Evolutionary conservation across 2,329 filamentous ascomycete species (phyloP).

Genomic region (Neoascochyta sp.): DNA sequence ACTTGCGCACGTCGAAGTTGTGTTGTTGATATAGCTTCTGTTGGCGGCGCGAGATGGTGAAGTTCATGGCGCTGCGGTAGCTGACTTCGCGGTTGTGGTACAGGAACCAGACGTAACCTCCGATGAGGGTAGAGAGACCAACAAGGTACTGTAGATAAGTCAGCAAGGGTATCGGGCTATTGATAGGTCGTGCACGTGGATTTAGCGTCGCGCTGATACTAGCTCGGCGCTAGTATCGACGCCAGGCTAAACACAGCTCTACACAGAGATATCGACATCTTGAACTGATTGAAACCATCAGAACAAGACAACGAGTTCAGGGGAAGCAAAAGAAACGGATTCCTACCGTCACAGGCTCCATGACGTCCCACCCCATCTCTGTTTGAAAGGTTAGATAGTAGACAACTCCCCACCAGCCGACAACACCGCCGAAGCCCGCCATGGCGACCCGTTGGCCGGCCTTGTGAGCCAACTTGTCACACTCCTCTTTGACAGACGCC

Average conservation of each 20-base stretch:
- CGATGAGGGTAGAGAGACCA: conserved; percentile 80
- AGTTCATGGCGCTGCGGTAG: conserved; percentile 81
- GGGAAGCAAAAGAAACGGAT: conserved; percentile 1
- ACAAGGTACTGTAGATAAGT: conserved; percentile 60
- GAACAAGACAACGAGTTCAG: too few species aligned
- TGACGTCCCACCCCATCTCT: conserved; percentile 81
- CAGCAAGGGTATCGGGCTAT: too few species aligned
- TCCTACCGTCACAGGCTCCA: conserved; percentile 73
- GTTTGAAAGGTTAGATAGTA: conserved; percentile 68
- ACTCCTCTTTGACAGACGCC: conserved; percentile 73
- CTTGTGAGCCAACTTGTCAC: conserved; percentile 71
- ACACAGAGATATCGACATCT: too few species aligned
- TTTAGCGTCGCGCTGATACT: too few species aligned
- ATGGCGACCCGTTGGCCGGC: conserved; percentile 76
- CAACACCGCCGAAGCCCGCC: conserved; percentile 69
- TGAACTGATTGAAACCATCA: too few species aligned
- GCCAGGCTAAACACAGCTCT: too few species aligned
- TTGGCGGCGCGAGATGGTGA: conserved; percentile 78
- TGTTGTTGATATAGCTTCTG: conserved; percentile 69
- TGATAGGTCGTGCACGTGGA: too few species aligned
- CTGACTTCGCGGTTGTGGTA: conserved; percentile 88
- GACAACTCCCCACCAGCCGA: conserved; percentile 77
- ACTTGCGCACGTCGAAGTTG: conserved; percentile 71
- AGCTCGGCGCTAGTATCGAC: too few species aligned
- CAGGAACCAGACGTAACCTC: conserved; percentile 88